Conservation (phyloP, 805 yeast species). For the Metschnikowia borealis region DNA sequence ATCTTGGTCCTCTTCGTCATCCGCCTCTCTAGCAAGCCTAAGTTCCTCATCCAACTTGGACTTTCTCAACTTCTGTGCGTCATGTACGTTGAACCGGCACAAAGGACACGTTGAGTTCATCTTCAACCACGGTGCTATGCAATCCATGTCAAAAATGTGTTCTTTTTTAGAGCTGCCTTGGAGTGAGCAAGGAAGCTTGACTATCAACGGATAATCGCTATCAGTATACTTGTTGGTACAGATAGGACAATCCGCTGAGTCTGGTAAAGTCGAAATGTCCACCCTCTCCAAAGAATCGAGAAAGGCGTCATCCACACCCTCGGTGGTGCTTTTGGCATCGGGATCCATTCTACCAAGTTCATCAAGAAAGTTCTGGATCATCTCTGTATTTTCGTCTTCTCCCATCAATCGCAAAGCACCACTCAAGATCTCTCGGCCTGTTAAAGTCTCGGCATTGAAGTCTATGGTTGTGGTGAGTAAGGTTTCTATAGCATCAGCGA, state of each 20-base stretch:
- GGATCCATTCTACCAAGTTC: slow-evolving; percentile 17
- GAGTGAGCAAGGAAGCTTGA: slow-evolving; percentile 62
- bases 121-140: slow-evolving; percentile 86
- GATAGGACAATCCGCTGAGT: slow-evolving; percentile 73
- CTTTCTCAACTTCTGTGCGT: slow-evolving; percentile 26
- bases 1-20: slow-evolving; percentile 44
- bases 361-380: slow-evolving; percentile 27
- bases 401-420: slow-evolving; percentile 30
- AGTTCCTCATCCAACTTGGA: slow-evolving; percentile 34
- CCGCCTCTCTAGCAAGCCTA: slow-evolving; percentile 35
- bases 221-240: slow-evolving; percentile 71
- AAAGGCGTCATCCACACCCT: slow-evolving; percentile 65
- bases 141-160: slow-evolving; percentile 84
- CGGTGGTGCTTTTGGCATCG: slow-evolving; percentile 9
- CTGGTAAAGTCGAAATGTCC: slow-evolving; percentile 26
- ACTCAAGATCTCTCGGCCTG: slow-evolving; percentile 24
- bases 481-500: slow-evolving; percentile 31
- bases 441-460: slow-evolving; percentile 8
- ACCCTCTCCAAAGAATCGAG: slow-evolving; percentile 78
- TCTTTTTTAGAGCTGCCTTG: slow-evolving; percentile 28
- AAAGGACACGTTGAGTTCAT: slow-evolving; percentile 77
- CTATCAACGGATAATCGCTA: slow-evolving; percentile 77
- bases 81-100: slow-evolving; percentile 70
- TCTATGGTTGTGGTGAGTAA: slow-evolving; percentile 23
- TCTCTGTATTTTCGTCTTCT: slow-evolving; percentile 28